These are phyloP conservation scores for Colletotrichum cereale DNA, from an alignment of 2,329 filamentous ascomycete genomes.

Conservation along the genomic window DNA sequence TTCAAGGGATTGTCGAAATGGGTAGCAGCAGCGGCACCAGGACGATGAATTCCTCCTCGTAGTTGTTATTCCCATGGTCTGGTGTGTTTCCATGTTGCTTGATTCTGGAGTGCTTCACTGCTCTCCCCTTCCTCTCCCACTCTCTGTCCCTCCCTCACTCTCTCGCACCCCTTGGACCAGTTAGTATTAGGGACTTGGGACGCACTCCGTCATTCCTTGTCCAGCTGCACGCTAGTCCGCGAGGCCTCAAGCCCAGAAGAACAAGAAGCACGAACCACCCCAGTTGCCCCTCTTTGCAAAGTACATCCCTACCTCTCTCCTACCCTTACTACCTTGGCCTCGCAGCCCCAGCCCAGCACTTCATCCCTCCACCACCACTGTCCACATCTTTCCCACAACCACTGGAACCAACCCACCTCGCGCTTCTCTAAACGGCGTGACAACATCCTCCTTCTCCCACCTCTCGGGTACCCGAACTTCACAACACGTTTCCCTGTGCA, in stretches of 20 bases:
- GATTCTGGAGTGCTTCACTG: background rate
- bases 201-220: constrained; percentile 39
- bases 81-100: background rate
- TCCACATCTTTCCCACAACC: constrained; percentile 32
- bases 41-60: background rate
- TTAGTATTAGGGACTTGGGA: constrained; percentile 32
- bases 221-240: constrained; percentile 39
- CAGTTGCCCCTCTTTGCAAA: constrained; percentile 31
- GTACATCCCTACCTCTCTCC: constrained; percentile 32
- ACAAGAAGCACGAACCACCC: constrained; percentile 27
- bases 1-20: background rate
- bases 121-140: background rate
- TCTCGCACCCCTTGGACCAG: constrained; percentile 6
- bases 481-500: constrained; percentile 20
- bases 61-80: background rate
- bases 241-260: constrained; percentile 32
- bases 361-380: constrained; percentile 9
- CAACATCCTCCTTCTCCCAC: constrained; percentile 32
- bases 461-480: constrained; percentile 32
- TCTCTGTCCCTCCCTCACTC: background rate
- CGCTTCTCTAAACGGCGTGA: constrained; percentile 33
- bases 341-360: background rate
- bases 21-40: background rate
- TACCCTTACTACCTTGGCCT: constrained; percentile 10
- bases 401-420: constrained; percentile 32